These are phyloP conservation scores for Xylaria acuta DNA, from an alignment of 495 filamentous ascomycete species.

Conservation along the genomic window DNA sequence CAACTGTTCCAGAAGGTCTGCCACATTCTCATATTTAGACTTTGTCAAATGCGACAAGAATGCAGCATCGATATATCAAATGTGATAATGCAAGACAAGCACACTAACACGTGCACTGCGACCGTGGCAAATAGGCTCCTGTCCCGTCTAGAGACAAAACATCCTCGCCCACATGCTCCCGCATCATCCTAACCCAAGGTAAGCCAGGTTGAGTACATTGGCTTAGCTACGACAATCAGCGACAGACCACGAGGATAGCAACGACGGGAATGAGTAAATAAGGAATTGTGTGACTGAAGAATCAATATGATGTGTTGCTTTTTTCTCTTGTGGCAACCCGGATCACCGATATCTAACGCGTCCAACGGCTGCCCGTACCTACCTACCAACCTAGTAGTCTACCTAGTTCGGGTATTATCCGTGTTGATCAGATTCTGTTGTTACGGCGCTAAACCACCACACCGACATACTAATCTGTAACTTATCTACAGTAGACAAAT, in stretches of 20 bases:
- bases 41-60: neutral
- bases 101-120: neutral
- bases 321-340: neutral
- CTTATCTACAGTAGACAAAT: neutral
- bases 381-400: neutral
- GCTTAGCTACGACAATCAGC: neutral
- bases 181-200: neutral
- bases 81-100: constrained; percentile 11
- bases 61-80: neutral
- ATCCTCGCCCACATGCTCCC: neutral
- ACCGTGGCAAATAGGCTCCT: neutral
- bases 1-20: neutral
- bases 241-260: no score
- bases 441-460: neutral
- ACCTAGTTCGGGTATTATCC: neutral
- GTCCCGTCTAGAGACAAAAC: neutral
- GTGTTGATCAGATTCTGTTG: neutral
- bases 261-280: neutral
- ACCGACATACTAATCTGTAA: neutral
- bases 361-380: neutral
- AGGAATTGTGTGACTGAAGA: neutral
- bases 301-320: neutral
- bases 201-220: neutral
- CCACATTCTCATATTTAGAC: neutral
- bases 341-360: neutral